Percentiles rank a stretch among this genome's conserved stretches.
phyloP scores from a whole-genome alignment of 2,329 filamentous ascomycete genomes.

The Westerdykella aurantiaca region DNA sequence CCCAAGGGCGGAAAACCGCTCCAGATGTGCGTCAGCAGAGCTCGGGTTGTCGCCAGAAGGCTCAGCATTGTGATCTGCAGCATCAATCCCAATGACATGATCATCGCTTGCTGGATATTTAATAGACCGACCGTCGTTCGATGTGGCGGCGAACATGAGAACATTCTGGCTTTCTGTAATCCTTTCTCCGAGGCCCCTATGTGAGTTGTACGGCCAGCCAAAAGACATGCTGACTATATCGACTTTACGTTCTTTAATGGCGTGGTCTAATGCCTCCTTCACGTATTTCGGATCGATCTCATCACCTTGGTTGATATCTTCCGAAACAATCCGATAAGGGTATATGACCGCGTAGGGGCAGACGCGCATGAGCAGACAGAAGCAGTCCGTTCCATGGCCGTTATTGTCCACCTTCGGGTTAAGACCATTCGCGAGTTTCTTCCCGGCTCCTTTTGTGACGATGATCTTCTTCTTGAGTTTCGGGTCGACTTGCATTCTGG shows the following conservation, averaged over 20 bases:
- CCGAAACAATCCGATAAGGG: background rate
- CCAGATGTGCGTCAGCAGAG: background rate
- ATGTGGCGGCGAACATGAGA: constrained; percentile 1
- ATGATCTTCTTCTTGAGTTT: background rate
- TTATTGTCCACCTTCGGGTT: background rate
- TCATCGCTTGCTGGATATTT: constrained; percentile 1
- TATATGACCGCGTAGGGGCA: background rate
- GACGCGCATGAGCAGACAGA: background rate
- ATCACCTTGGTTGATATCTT: background rate
- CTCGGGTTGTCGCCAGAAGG: background rate
- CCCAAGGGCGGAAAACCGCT: background rate
- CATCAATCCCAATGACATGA: constrained; percentile 1
- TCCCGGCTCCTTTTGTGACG: background rate
- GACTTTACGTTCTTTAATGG: background rate
- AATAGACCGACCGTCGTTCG: background rate
- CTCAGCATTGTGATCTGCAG: background rate
- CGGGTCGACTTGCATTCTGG: background rate
- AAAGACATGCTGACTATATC: constrained; percentile 2
- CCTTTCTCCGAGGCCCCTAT: background rate
- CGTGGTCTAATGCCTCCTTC: background rate
- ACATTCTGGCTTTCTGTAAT: background rate
- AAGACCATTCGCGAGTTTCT: background rate
- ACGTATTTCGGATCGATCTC: background rate
- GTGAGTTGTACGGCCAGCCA: background rate
- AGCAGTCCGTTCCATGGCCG: constrained; percentile 2